Evolutionary conservation across 441 rosid species (phyloP).

Genomic region (Omphalea diandra): DNA sequence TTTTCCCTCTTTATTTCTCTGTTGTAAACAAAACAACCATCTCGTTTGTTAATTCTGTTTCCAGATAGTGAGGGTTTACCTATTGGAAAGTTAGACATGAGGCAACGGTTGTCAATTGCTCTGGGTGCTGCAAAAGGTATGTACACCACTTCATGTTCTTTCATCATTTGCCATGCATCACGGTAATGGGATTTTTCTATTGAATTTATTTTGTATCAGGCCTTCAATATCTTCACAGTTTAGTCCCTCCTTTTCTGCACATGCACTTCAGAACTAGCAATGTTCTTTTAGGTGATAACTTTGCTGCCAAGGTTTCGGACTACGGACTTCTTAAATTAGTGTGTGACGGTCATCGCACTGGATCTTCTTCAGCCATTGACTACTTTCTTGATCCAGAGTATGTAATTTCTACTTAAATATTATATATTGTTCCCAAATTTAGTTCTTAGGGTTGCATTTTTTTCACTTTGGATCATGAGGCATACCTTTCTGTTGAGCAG

Average conservation of each 20-base stretch:
- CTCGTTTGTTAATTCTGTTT: background rate
- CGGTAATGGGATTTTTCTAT: background rate
- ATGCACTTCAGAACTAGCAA: constrained; percentile 51
- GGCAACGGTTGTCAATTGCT: constrained; percentile 45
- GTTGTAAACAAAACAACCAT: background rate
- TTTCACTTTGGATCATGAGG: background rate
- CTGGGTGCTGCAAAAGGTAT: constrained; percentile 48
- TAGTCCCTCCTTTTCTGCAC: constrained; percentile 46
- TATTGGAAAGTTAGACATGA: constrained; percentile 36
- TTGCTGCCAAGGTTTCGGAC: constrained; percentile 43
- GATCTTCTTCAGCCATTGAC: constrained; percentile 44
- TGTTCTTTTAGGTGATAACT: constrained; percentile 45
- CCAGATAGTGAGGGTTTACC: constrained; percentile 45
- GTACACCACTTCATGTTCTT: background rate
- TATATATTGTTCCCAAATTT: background rate
- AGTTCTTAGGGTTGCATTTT: background rate
- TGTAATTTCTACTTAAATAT: constrained; percentile 16
- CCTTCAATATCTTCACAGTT: constrained; percentile 47
- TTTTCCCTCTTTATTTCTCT: background rate
- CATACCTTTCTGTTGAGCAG: background rate
- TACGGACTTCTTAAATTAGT: constrained; percentile 37
- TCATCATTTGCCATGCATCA: background rate
- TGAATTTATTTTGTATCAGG: constrained; percentile 30
- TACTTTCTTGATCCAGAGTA: constrained; percentile 54
- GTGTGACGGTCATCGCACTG: constrained; percentile 23